Conservation (phyloP, 371 early-diverging fungal species). For the Zopfochytrium polystomum region DNA sequence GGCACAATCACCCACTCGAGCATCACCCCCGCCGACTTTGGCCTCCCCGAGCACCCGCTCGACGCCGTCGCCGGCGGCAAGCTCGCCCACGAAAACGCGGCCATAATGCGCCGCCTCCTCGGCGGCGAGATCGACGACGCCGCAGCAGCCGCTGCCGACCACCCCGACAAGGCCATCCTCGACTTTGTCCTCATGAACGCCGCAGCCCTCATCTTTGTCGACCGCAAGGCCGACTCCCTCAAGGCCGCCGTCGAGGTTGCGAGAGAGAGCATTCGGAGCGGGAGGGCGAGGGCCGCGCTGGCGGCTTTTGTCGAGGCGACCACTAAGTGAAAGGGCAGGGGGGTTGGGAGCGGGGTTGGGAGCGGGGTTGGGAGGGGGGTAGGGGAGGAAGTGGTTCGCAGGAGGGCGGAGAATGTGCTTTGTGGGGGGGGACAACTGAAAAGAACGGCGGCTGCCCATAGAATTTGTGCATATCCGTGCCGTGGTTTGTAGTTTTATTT, state of each 20-base stretch:
- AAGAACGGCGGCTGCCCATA: too few species aligned
- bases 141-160: too few species aligned
- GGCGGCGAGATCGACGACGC: constrained; percentile 33
- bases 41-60: constrained; percentile 71
- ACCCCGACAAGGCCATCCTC: constrained; percentile 53
- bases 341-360: too few species aligned
- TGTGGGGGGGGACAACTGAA: too few species aligned
- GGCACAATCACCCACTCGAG: constrained; percentile 61
- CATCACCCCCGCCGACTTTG: constrained; percentile 85
- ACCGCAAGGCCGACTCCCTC: constrained; percentile 69
- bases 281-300: constrained; percentile 58
- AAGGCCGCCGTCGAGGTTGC: constrained; percentile 79
- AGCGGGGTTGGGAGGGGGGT: too few species aligned
- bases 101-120: constrained; percentile 64
- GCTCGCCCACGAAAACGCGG: constrained; percentile 64
- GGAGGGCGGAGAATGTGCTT: too few species aligned
- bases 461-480: too few species aligned
- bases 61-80: constrained; percentile 75
- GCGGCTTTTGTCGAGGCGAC: not conserved
- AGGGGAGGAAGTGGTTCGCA: too few species aligned
- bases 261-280: constrained; percentile 64
- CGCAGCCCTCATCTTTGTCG: constrained; percentile 78
- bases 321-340: too few species aligned
- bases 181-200: constrained; percentile 92
- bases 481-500: too few species aligned